Evolutionary conservation across 192 early-diverging fungal genomes (phyloP).

Genomic region (Coemansia sp.): DNA sequence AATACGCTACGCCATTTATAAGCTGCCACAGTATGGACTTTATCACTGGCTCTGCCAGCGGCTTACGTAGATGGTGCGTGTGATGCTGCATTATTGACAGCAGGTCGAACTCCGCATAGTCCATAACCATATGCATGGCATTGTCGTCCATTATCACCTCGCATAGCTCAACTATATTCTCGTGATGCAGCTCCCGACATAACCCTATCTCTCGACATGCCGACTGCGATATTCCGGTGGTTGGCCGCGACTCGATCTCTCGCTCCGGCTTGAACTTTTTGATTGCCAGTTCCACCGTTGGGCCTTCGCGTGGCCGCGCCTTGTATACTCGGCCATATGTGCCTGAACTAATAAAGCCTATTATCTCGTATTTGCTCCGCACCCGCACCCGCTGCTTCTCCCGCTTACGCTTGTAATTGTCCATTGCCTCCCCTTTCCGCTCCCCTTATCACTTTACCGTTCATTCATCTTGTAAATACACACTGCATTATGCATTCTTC

Average conservation of each 20-base stretch:
- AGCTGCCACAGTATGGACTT: constrained; percentile 91
- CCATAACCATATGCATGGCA: constrained; percentile 95
- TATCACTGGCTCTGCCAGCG: constrained; percentile 76
- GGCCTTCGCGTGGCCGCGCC: constrained; percentile 61
- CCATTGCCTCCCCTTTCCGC: constrained; percentile 19
- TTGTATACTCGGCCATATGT: constrained; percentile 98
- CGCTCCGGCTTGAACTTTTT: constrained; percentile 98
- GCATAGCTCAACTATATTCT: constrained; percentile 81
- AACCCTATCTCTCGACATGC: constrained; percentile 92
- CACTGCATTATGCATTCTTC: no score
- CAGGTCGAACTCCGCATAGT: constrained; percentile 93
- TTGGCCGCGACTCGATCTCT: constrained; percentile 70
- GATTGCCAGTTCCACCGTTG: constrained; percentile 76
- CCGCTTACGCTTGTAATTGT: constrained; percentile 53
- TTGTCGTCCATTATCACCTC: constrained; percentile 92
- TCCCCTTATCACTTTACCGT: not conserved
- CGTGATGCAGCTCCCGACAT: constrained; percentile 85
- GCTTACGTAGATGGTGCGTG: constrained; percentile 71
- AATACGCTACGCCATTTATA: constrained; percentile 80
- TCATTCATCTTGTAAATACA: no score
- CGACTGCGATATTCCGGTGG: constrained; percentile 86
- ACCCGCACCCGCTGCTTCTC: constrained; percentile 54
- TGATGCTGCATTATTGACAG: constrained; percentile 90
- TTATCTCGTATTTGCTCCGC: constrained; percentile 74
- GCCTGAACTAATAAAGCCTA: constrained; percentile 91